These are phyloP conservation scores for Diaporthe batatas DNA, from an alignment of 2,329 filamentous ascomycete species.

Conservation along the genomic window DNA sequence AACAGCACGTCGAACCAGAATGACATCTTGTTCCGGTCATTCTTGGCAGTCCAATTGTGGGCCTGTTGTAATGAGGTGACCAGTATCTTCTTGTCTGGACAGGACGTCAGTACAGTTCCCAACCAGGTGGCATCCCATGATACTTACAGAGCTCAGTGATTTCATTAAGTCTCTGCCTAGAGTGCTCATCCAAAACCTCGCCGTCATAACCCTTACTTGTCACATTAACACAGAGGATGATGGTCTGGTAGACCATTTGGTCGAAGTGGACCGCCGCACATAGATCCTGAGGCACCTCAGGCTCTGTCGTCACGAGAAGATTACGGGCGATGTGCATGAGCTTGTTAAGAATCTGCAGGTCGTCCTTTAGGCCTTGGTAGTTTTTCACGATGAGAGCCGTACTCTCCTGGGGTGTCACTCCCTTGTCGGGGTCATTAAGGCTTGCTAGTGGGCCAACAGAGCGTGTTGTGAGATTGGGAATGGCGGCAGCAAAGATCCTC, in stretches of 20 bases:
- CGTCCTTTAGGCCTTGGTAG: constrained; percentile 71
- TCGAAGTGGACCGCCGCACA: constrained; percentile 75
- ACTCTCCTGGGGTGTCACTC: constrained; percentile 72
- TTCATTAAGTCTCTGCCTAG: constrained; percentile 70
- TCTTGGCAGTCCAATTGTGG: constrained; percentile 78
- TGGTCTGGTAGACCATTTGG: constrained; percentile 75
- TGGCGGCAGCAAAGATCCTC: constrained; percentile 71
- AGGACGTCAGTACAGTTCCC: constrained; percentile 43
- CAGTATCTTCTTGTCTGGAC: constrained; percentile 73
- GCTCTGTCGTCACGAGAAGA: constrained; percentile 73
- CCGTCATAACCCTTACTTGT: constrained; percentile 77
- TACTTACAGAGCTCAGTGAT: constrained; percentile 73
- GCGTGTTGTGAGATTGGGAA: constrained; percentile 71
- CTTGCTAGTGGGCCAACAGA: constrained; percentile 69
- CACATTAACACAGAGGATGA: constrained; percentile 75
- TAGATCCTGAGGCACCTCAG: constrained; percentile 75
- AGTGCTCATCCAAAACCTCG: constrained; percentile 71
- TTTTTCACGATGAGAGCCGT: constrained; percentile 74
- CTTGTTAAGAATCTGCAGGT: constrained; percentile 74
- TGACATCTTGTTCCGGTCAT: constrained; percentile 77
- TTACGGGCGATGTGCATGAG: constrained; percentile 77
- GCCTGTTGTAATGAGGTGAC: constrained; percentile 76
- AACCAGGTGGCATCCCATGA: background rate
- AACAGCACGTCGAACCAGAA: constrained; percentile 78
- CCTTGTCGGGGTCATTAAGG: constrained; percentile 66